Evolutionary conservation across 768 basidiomycete genomes (phyloP), one percentile per base, ranked within the genome.

Genomic region (Candolleomyces aberdarensis): DNA sequence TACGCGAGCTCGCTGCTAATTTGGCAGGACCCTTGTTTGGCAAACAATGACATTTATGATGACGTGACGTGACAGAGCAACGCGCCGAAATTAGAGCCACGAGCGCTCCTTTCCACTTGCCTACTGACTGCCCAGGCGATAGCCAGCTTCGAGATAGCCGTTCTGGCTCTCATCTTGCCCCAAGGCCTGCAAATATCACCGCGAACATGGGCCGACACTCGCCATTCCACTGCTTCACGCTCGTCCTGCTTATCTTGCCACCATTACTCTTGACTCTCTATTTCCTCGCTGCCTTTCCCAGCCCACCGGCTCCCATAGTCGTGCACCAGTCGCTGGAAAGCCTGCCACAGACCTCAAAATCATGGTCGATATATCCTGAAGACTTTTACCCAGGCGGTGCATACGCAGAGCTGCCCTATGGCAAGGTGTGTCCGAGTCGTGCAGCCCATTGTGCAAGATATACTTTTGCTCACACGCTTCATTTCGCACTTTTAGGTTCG

Each of bases 331-430:
- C 87, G 5, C 78, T 92, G 7, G 81, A 86, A 2, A 82, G 81
- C 32, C 78, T 91, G 11, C 85, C 87, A 15, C 67, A 69, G 39
- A 75, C 81, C 31, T 78, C 77, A 32, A 80, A 80, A 20, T 83
- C 84, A n/a, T 86, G 89, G 83, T 71, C 79, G 9, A 82, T 93
- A 56, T 93, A 93, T 67, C 85, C 88, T 0, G 87, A 89, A 59
- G 80, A 89, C 63, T 86, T 82, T 66, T 91, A 85, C 67, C 69
- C 77, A 0, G 85, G 85, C 11, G 86, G 87, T 8, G 81, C 77
- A 10, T 92, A 91, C 72, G 87, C 80, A 3, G 72, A 74, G 0
- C 75, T 92, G 53, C 91, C 91, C 1, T 80, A 80, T 59, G 91
- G 91, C 46, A 77, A 79, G 60, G 88, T 86, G 62, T 49, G 82